Conservation (phyloP, 768 basidiomycete genomes). For the Coprinopsis cinerea region DNA sequence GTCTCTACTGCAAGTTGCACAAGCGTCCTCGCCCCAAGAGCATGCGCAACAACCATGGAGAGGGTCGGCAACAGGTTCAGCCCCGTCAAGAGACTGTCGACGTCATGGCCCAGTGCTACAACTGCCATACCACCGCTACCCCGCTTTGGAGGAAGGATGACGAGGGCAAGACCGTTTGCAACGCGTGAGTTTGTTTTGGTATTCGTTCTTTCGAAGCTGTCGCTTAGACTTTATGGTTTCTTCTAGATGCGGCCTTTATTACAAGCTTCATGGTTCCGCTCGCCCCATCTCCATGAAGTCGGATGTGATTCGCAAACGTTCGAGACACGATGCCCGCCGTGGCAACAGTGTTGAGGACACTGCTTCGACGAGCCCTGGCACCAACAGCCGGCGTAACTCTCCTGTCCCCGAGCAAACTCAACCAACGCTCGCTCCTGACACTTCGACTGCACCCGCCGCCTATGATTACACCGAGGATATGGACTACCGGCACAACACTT, state of each 20-base stretch:
- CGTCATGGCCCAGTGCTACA: conserved; percentile 82
- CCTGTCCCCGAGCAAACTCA: conserved; percentile 51
- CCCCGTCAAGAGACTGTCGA: conserved; percentile 69
- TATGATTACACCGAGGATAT: conserved; percentile 46
- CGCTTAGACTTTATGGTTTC: conserved; percentile 8
- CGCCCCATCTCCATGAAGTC: conserved; percentile 91
- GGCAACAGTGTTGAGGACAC: conserved; percentile 49
- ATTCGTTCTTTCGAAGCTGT: conserved; percentile 8
- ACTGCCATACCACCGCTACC: conserved; percentile 85
- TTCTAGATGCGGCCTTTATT: conserved; percentile 72
- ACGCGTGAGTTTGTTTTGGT: conserved; percentile 56
- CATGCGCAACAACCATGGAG: conserved; percentile 74
- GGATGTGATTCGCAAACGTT: conserved; percentile 83
- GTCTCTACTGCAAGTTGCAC: conserved; percentile 77
- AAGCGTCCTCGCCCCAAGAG: conserved; percentile 86
- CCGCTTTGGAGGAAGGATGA: conserved; percentile 90
- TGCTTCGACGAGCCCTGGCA: conserved; percentile 69
- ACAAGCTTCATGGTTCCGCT: conserved; percentile 80
- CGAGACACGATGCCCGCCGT: conserved; percentile 72
- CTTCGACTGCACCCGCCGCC: conserved; percentile 47
- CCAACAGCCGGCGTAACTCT: conserved; percentile 61
- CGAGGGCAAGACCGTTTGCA: conserved; percentile 87
- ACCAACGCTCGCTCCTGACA: conserved; percentile 67
- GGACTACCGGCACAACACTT: conserved; percentile 36
- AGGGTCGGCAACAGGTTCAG: conserved; percentile 57